phyloP scores from a whole-genome alignment of 192 early-diverging fungal genomes.

The Podila verticillata region DNA sequence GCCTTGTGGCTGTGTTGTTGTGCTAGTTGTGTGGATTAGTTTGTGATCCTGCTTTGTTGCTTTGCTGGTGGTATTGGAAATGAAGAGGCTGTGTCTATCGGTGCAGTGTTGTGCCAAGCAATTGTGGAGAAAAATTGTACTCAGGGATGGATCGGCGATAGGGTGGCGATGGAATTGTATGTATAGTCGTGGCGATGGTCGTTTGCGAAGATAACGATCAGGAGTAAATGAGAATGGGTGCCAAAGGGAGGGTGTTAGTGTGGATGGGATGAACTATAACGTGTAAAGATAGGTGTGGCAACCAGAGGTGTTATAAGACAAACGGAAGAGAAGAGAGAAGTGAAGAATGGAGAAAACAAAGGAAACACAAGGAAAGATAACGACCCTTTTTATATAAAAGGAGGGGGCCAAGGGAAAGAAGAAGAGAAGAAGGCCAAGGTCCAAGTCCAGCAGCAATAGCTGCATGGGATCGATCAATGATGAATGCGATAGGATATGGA shows the following conservation, averaged over 20 bases:
- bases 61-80: too few species aligned
- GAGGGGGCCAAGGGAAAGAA: not conserved
- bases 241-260: not conserved
- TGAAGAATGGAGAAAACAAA: not conserved
- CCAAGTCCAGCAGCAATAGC: not conserved
- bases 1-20: not conserved
- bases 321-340: constrained; percentile 2
- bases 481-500: too few species aligned
- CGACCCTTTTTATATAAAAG: constrained; percentile 34
- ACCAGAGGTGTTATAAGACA: not conserved
- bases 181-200: too few species aligned
- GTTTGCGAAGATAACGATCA: too few species aligned
- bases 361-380: constrained; percentile 56
- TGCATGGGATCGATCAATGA: too few species aligned
- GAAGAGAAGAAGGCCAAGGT: not conserved
- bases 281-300: constrained; percentile 17
- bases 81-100: too few species aligned
- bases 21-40: not conserved
- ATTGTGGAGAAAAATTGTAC: too few species aligned
- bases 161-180: too few species aligned
- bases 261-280: not conserved
- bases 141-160: too few species aligned
- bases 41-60: too few species aligned
- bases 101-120: too few species aligned
- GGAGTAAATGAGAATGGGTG: not conserved